Percentiles rank a stretch among this genome's conserved stretches.
Conservation (phyloP, 2,329 filamentous ascomycete genomes). For the Ascochyta rabiei region DNA sequence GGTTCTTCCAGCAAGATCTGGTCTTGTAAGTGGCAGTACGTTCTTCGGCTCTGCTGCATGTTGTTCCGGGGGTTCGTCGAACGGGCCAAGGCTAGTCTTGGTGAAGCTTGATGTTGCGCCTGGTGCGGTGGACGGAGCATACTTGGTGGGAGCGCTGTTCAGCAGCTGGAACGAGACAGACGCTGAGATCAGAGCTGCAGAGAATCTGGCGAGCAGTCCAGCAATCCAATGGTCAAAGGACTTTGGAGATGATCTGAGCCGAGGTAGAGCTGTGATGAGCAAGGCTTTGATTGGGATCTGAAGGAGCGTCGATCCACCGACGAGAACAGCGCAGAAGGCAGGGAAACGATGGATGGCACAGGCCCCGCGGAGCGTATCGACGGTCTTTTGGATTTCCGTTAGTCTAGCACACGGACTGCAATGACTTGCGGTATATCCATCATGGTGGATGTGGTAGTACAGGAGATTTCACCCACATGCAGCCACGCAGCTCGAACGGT, state of each 20-base stretch:
- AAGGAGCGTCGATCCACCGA: constrained; percentile 59
- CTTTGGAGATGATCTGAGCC: constrained; percentile 20
- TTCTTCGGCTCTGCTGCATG: constrained; percentile 8
- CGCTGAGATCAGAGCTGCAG: constrained; percentile 56
- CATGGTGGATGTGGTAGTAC: too few species aligned
- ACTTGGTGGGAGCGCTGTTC: constrained; percentile 47
- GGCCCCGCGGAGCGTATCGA: constrained; percentile 45
- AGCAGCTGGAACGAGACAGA: constrained; percentile 57
- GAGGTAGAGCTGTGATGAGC: constrained; percentile 9
- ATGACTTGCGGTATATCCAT: too few species aligned
- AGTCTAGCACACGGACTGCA: not conserved
- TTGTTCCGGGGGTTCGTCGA: constrained; percentile 34
- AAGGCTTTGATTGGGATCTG: constrained; percentile 39
- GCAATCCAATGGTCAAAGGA: not conserved
- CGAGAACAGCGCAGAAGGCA: constrained; percentile 58
- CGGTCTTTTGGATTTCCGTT: constrained; percentile 9
- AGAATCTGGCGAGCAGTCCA: constrained; percentile 45
- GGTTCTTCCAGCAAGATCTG: constrained; percentile 69
- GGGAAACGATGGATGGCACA: constrained; percentile 57
- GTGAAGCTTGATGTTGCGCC: constrained; percentile 10
- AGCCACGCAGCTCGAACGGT: constrained; percentile 23
- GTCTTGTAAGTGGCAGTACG: constrained; percentile 17
- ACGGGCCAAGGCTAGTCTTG: constrained; percentile 26
- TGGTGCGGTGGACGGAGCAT: not conserved
- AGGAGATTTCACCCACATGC: constrained; percentile 24